These are phyloP conservation scores for Glycine latifolia DNA, from an alignment of 306 rosid genomes.

Conservation along the genomic window DNA sequence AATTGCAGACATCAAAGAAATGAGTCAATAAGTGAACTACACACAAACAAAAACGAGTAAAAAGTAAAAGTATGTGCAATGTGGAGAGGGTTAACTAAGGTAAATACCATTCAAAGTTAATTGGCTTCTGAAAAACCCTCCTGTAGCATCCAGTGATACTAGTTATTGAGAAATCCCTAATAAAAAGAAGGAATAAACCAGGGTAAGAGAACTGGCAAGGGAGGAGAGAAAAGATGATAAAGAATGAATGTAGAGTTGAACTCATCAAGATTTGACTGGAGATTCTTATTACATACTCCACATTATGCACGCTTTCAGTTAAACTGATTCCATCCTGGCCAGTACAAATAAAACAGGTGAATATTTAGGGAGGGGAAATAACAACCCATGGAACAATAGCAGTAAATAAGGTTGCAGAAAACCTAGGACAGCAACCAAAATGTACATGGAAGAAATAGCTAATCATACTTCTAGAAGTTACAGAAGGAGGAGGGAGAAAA, in stretches of 20 bases:
- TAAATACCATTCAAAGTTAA: slow-evolving; percentile 80
- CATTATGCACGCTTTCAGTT: slow-evolving; percentile 68
- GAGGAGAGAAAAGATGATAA: background rate
- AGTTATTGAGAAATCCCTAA: slow-evolving; percentile 93
- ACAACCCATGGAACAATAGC: slow-evolving; percentile 18
- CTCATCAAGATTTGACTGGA: slow-evolving; percentile 36
- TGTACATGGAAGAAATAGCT: background rate
- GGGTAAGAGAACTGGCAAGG: background rate
- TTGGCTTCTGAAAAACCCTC: slow-evolving; percentile 84
- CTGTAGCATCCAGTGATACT: slow-evolving; percentile 89
- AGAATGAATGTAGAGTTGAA: slow-evolving; percentile 27
- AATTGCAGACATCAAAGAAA: slow-evolving; percentile 37
- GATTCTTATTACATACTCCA: slow-evolving; percentile 63
- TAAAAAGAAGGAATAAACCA: slow-evolving; percentile 35
- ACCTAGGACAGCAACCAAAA: slow-evolving; percentile 35
- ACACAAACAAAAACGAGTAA: background rate
- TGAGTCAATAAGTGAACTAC: slow-evolving; percentile 33
- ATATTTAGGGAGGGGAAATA: slow-evolving; percentile 25
- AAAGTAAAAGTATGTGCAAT: slow-evolving; percentile 14
- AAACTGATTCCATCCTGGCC: slow-evolving; percentile 81
- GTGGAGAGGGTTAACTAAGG: slow-evolving; percentile 12
- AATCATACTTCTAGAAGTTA: slow-evolving; percentile 21
- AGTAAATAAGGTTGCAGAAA: slow-evolving; percentile 21
- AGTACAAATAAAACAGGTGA: slow-evolving; percentile 20
- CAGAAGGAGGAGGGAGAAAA: background rate